Evolutionary conservation across 768 basidiomycete genomes (phyloP).

Genomic region (Pulveroboletus sp.): DNA sequence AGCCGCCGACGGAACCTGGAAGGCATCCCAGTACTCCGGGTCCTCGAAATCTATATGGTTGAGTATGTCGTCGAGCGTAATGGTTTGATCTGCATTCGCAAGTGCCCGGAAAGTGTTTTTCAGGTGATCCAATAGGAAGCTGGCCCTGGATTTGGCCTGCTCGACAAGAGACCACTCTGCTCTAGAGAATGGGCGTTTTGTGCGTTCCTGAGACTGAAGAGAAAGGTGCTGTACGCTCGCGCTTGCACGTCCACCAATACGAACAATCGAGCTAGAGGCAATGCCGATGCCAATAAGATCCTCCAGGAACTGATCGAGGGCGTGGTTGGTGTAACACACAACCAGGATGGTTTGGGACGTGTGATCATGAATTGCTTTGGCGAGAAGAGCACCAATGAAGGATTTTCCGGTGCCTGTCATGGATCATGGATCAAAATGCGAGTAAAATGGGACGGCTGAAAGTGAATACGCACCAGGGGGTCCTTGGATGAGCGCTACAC

Average conservation of each 20-base stretch:
- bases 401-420: slow-evolving; percentile 68
- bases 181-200: slow-evolving; percentile 20
- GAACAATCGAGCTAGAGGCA: slow-evolving; percentile 44
- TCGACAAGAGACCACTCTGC: slow-evolving; percentile 44
- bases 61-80: slow-evolving; percentile 35
- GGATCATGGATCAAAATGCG: background rate
- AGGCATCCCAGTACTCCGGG: slow-evolving; percentile 41
- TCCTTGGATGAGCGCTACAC: slow-evolving; percentile 64
- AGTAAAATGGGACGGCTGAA: background rate
- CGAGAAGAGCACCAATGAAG: slow-evolving; percentile 66
- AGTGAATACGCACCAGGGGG: slow-evolving; percentile 53
- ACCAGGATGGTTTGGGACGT: slow-evolving; percentile 55
- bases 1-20: slow-evolving; percentile 39
- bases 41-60: slow-evolving; percentile 53
- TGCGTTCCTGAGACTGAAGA: slow-evolving; percentile 39
- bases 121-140: slow-evolving; percentile 21
- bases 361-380: slow-evolving; percentile 54
- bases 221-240: slow-evolving; percentile 44
- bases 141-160: slow-evolving; percentile 27
- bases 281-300: slow-evolving; percentile 63
- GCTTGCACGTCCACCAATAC: slow-evolving; percentile 58
- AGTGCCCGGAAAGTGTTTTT: slow-evolving; percentile 32
- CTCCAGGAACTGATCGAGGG: slow-evolving; percentile 67
- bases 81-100: slow-evolving; percentile 5
- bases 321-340: slow-evolving; percentile 74